Percentiles rank a stretch among this genome's conserved stretches.
Evolutionary conservation across 164 flowering plant genomes (phyloP).

Genomic region (Akebia trifoliata): DNA sequence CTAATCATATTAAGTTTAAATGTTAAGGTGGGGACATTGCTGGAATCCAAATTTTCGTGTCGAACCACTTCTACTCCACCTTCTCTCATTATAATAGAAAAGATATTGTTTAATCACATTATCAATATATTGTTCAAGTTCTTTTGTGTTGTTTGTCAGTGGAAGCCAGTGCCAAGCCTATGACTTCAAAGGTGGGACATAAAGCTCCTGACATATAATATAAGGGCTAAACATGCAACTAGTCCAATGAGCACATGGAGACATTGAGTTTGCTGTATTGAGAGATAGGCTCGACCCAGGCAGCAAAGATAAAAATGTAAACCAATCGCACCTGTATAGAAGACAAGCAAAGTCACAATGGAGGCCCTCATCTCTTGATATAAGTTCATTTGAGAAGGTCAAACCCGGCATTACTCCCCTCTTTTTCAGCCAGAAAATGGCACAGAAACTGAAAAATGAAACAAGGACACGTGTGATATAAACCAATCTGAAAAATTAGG

Average conservation of each 20-base stretch:
- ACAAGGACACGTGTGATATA: not conserved
- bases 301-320: not conserved
- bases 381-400: slow-evolving; percentile 85
- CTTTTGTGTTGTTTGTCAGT: too few relatives aligned
- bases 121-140: too few relatives aligned
- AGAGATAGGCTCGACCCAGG: not conserved
- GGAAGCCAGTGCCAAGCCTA: not conserved
- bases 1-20: too few relatives aligned
- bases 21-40: too few relatives aligned
- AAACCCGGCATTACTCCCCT: slow-evolving; percentile 87
- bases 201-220: not conserved
- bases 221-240: not conserved
- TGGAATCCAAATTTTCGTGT: too few relatives aligned
- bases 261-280: not conserved
- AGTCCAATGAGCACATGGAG: not conserved
- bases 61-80: too few relatives aligned
- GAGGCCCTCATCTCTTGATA: slow-evolving; percentile 84
- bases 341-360: slow-evolving; percentile 91
- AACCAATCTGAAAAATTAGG: not conserved
- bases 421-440: slow-evolving; percentile 89
- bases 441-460: slow-evolving; percentile 59
- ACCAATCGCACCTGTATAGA: slow-evolving; percentile 49
- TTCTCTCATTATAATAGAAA: too few relatives aligned
- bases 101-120: too few relatives aligned
- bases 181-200: not conserved